A percentile compares a stretch with the other conserved stretches of the same genome.
phyloP scores from a whole-genome alignment of 2,329 filamentous ascomycete species.

The Pyrenophora tritici-repentis region DNA sequence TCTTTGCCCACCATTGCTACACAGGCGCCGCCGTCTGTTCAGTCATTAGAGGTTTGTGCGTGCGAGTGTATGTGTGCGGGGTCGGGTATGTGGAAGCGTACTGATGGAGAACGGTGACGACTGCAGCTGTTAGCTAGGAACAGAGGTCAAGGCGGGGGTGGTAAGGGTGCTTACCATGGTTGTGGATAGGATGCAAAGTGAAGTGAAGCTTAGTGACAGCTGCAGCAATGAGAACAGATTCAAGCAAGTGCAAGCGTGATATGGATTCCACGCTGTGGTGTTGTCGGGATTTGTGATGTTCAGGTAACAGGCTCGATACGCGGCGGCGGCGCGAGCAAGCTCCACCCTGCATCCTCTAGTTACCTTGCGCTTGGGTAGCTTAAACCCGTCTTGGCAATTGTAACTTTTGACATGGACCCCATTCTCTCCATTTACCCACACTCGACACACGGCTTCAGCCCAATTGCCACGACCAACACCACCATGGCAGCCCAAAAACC shows the following conservation, averaged over 20 bases:
- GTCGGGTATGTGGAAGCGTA: conserved; percentile 50
- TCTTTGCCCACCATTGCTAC: conserved; percentile 99
- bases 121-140: conserved; percentile 57
- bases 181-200: conserved; percentile 23
- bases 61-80: not conserved
- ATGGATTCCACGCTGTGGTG: conserved; percentile 1
- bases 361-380: not conserved
- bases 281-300: conserved; percentile 12
- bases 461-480: conserved; percentile 13
- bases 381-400: conserved; percentile 18
- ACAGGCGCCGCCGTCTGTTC: conserved; percentile 84
- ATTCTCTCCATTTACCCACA: too few species aligned
- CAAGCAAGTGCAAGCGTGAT: not conserved
- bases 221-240: not conserved
- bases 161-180: conserved; percentile 46
- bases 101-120: conserved; percentile 95
- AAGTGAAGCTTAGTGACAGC: not conserved
- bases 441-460: not conserved
- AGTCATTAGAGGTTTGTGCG: conserved; percentile 11
- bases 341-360: conserved; percentile 7
- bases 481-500: conserved; percentile 41
- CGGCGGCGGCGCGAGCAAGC: conserved; percentile 18
- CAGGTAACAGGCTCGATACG: conserved; percentile 28
- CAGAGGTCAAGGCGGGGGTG: conserved; percentile 12
- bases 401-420: conserved; percentile 14